Base-by-base conservation (phyloP, 176 grass and related monocot species). In the Eleusine coracana region DNA sequence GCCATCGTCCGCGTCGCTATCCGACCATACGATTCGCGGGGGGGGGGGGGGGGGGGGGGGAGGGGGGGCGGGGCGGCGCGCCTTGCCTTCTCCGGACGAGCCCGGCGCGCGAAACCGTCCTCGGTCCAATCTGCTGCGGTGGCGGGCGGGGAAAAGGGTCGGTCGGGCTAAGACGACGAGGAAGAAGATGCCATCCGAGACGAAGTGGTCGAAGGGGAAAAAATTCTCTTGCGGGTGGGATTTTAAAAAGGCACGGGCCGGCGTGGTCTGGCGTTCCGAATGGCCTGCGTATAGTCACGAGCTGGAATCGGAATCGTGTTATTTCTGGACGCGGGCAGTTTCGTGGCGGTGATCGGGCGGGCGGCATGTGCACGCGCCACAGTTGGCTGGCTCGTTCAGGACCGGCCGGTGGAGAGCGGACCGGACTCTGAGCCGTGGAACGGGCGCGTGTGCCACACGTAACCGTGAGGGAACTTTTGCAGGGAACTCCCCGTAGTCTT, bases 1-100 rank as follows among this genome's bases (percentile, higher is more conserved):
- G 70, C 87, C 90, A 86, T 84, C 87, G 74, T 5, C 80, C 75
- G 66, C 78, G 80, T 46, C 83, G 75, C 76, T 71, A 80, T 71
- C 51, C 75, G 80, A 82, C 79, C 87, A 92, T 89, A 21, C 87
- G 82, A 83, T 79, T 86, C n/a, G 70, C 51, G 60, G 69, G 68
- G 27, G 21, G 52, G 34, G 11, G 44, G 46, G 23, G 27, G 21
- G 52, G 34, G 11, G 44, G 46, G 23, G 27, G 21, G 52, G n/a
- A n/a, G n/a, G 60, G 69, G 68, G 27, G 21, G 52, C 45, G 11
- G 44, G 46, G 23, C 65, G 55, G 21, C 61, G 46, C 52, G 36
- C 72, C 52, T 80, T 23, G 29, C 51, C 58, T 74, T 73, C 80
- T 78, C 73, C 71, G 66, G 64, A 49, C 45, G 16, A 46, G 67